Evolutionary conservation across 352 stramenopile species (phyloP).

Genomic region (Phytopythium boreale): DNA sequence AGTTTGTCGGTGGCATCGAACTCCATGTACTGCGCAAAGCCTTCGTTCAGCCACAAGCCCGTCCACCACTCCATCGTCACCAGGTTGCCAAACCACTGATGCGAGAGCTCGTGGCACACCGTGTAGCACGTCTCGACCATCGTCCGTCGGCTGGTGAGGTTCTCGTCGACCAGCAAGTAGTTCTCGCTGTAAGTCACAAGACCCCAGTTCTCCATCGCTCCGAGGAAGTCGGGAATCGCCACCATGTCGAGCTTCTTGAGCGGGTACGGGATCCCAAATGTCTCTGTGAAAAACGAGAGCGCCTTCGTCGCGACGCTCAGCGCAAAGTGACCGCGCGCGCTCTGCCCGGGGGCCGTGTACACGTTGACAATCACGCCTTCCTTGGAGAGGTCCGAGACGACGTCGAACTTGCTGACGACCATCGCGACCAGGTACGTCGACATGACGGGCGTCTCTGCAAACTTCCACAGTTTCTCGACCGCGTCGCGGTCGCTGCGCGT

Average conservation of each 20-base stretch:
- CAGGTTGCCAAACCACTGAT: slow-evolving; percentile 97
- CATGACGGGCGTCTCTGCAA: slow-evolving; percentile 95
- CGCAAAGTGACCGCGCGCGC: slow-evolving; percentile 87
- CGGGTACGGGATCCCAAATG: slow-evolving; percentile 91
- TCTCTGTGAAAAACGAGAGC: slow-evolving; percentile 68
- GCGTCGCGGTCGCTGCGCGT: slow-evolving; percentile 32
- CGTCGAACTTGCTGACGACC: slow-evolving; percentile 95
- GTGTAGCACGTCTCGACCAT: slow-evolving; percentile 88
- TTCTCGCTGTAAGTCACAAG: slow-evolving; percentile 96
- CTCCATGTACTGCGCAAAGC: slow-evolving; percentile 97
- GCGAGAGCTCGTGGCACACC: slow-evolving; percentile 97
- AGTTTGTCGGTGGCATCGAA: slow-evolving; percentile 92
- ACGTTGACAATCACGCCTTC: slow-evolving; percentile 93
- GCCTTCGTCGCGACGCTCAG: slow-evolving; percentile 66
- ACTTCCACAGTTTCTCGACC: slow-evolving; percentile 77
- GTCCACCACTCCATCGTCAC: slow-evolving; percentile 98
- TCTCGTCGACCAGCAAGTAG: slow-evolving; percentile 81
- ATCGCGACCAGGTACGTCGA: slow-evolving; percentile 97
- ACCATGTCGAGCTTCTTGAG: slow-evolving; percentile 99
- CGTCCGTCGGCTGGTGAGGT: slow-evolving; percentile 52
- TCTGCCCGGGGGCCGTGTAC: slow-evolving; percentile 93
- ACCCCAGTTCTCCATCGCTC: slow-evolving; percentile 96
- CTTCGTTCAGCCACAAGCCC: slow-evolving; percentile 97
- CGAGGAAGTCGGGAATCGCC: slow-evolving; percentile 93
- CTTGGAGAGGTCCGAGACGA: slow-evolving; percentile 84